phyloP scores from a whole-genome alignment of 306 rosid genomes.

The Vicia villosa region DNA sequence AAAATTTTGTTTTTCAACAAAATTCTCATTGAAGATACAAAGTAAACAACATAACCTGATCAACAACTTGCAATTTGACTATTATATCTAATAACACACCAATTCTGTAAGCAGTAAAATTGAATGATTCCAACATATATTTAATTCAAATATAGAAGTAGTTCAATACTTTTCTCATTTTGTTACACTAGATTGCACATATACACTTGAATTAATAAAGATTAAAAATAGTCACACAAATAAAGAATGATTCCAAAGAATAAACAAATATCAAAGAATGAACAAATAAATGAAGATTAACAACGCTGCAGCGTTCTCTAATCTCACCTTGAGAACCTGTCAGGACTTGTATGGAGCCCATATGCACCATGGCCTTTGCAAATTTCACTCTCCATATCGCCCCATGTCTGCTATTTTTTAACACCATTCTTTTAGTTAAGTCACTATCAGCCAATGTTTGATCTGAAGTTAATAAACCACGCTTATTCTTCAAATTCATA shows the following conservation, averaged over 20 bases:
- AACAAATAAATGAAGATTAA: conserved; percentile 23
- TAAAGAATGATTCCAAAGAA: conserved; percentile 8
- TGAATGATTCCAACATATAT: too few species aligned
- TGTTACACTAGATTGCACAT: not conserved
- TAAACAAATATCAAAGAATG: not conserved
- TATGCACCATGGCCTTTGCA: conserved; percentile 48
- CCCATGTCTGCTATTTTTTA: conserved; percentile 33
- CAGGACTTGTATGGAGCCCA: conserved; percentile 47
- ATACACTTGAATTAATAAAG: conserved; percentile 22
- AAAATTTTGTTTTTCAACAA: too few species aligned
- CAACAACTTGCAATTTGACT: too few species aligned
- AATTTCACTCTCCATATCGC: conserved; percentile 38
- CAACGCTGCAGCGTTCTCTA: conserved; percentile 31
- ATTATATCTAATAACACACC: too few species aligned
- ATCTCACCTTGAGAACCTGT: conserved; percentile 44
- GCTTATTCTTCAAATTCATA: conserved; percentile 15
- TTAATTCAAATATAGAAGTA: not conserved
- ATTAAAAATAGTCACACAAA: not conserved
- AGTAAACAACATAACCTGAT: too few species aligned
- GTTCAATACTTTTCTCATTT: not conserved
- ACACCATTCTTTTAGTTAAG: conserved; percentile 36
- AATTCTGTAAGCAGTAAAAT: too few species aligned
- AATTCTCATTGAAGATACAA: too few species aligned
- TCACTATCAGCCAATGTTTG: conserved; percentile 32
- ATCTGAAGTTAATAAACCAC: conserved; percentile 46